A percentile compares a stretch with the other conserved stretches of the same genome.
Conservation (phyloP, 2,329 filamentous ascomycete species). For the Penicillium sp. region DNA sequence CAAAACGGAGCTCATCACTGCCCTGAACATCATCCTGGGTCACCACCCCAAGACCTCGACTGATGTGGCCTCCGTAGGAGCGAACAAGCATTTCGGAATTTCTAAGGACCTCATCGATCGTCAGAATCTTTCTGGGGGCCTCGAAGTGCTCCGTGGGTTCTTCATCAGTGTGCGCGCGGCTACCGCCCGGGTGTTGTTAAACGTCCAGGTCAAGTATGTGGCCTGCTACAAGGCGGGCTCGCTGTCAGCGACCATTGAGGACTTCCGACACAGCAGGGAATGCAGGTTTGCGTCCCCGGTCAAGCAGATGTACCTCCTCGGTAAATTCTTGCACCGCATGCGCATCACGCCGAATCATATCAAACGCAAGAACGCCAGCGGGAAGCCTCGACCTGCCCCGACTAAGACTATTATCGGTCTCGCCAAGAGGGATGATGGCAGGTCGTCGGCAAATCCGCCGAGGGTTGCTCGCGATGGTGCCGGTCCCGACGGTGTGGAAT, state of each 20-base stretch:
- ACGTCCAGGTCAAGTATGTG: constrained; percentile 65
- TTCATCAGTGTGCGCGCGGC: constrained; percentile 65
- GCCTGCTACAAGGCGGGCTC: constrained; percentile 60
- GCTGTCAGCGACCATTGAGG: constrained; percentile 43
- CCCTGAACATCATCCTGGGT: constrained; percentile 62
- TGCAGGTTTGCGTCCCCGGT: background rate
- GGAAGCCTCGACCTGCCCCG: constrained; percentile 34
- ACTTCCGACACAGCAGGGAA: constrained; percentile 31
- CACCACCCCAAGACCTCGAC: constrained; percentile 49
- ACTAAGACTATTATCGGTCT: constrained; percentile 54
- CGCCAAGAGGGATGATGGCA: constrained; percentile 47
- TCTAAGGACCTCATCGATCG: constrained; percentile 35
- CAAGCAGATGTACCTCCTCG: constrained; percentile 25
- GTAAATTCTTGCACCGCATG: constrained; percentile 45
- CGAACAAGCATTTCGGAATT: constrained; percentile 59
- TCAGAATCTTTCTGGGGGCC: constrained; percentile 52
- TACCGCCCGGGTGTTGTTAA: constrained; percentile 62
- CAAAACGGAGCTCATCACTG: constrained; percentile 59
- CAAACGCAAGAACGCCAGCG: constrained; percentile 38
- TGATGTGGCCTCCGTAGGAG: constrained; percentile 52
- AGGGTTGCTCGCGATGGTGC: constrained; percentile 45
- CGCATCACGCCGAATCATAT: constrained; percentile 49
- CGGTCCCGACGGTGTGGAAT: constrained; percentile 58
- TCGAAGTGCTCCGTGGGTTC: constrained; percentile 64
- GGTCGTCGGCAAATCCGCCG: constrained; percentile 39